Base-by-base conservation (phyloP, 129 eudicot genomes). In the Lactuca saligna region DNA sequence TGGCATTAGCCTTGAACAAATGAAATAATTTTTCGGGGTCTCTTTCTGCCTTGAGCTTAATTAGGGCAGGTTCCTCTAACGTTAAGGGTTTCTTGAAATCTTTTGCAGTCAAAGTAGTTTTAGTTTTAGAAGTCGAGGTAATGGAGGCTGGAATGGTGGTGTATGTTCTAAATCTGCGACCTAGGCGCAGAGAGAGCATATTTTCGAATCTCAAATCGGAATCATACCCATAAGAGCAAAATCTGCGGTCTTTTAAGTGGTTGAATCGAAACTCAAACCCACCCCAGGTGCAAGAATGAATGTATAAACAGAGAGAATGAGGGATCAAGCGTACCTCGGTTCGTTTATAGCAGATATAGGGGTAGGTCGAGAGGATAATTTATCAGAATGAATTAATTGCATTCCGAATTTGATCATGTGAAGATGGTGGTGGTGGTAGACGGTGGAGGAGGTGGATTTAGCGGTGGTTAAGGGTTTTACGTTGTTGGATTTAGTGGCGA, bases 11-110 rank as follows among this genome's bases (percentile, higher is more conserved):
- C 75, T 78, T 90, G 69, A 90, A 90, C 41, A 90, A 56, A 38
- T 82, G 62, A 68, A 87, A 90, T 63, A 90, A 72, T 62, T 81
- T 90, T 0, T 87, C 81, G 7, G 97, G 97, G 78, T 90, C 82
- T 70, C 89, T 81, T 68, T 90, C 97, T 3, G 80, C 61, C 77
- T 90, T 90, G 6, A 90, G 78, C 77, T 73, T 84, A 58, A 82
- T 10, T 0, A 90, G 77, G 1, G 87, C 97, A 13, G 95, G 89
- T 56, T 87, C 84, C 17, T 88, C 82, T 74, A 84, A 57, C 66
- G 3, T 20, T 34, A 42, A 3, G 16, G 78, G 69, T 1, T 75
- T 76, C 20, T 76, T 76, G 3, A 76, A 32, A 69, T 76, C 75
- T 8, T 76, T 69, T 15, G 80, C 70, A 20, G 53, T 69, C 46